Conservation (phyloP, 352 stramenopile genomes). For the Globisporangium recalcitrans region DNA sequence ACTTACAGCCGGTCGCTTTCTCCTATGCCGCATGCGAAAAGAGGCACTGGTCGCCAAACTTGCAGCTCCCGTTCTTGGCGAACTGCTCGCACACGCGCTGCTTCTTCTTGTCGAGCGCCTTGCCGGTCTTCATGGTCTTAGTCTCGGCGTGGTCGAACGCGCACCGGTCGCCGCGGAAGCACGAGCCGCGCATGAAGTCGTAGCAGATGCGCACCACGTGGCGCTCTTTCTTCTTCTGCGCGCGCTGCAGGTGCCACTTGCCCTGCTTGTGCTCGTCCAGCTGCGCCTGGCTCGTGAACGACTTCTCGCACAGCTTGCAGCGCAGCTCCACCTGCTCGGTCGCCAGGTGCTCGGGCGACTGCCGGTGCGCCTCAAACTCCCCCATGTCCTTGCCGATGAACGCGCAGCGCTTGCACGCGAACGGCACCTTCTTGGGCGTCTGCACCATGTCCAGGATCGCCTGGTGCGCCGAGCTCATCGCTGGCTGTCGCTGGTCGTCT, state of each 20-base stretch:
- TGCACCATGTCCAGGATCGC: constrained; percentile 42
- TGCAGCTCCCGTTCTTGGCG: constrained; percentile 34
- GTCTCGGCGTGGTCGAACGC: constrained; percentile 69
- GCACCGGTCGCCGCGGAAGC: constrained; percentile 59
- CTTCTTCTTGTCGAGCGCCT: constrained; percentile 47
- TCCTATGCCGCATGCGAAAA: constrained; percentile 46
- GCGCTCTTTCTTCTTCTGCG: constrained; percentile 56
- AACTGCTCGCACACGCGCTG: constrained; percentile 56
- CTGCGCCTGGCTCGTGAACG: constrained; percentile 72
- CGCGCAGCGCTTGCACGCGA: constrained; percentile 74
- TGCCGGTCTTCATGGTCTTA: constrained; percentile 54
- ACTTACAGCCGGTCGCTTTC: neutral
- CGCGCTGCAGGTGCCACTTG: constrained; percentile 82
- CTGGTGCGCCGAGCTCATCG: constrained; percentile 24
- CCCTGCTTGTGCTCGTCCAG: constrained; percentile 69
- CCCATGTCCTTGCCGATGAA: constrained; percentile 73
- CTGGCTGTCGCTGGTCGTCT: constrained; percentile 21
- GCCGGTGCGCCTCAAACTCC: constrained; percentile 53
- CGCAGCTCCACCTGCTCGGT: constrained; percentile 29
- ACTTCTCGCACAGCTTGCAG: constrained; percentile 68
- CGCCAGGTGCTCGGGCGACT: constrained; percentile 42
- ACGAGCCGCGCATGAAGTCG: constrained; percentile 76
- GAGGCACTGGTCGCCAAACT: constrained; percentile 71
- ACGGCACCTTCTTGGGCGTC: constrained; percentile 72
- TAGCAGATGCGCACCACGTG: constrained; percentile 77